Base-by-base conservation (phyloP, 768 basidiomycete genomes). In the Hygrocybe punicea region DNA sequence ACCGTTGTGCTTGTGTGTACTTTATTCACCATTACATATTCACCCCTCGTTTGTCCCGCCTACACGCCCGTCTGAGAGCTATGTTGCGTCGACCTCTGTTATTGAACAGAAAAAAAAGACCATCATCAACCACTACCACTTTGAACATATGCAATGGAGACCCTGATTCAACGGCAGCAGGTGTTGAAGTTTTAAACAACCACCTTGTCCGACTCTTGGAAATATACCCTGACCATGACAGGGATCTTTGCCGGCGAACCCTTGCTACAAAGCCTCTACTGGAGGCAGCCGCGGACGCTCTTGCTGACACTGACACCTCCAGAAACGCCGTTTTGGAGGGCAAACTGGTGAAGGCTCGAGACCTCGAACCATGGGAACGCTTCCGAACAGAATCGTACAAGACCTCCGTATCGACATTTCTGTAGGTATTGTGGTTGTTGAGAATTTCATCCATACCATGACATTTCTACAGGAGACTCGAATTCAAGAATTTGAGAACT, bases 341-440 rank as follows among this genome's bases (percentile, higher is more conserved):
- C 9, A 8, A n/a, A 6, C 10, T 19, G 44, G n/a, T 29, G 29
- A 29, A 8, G 17, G 11, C 17, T 16, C 33, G 50, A 23, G 6
- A n/a, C 6, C 50, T 53, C 37, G 39, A 53, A n/a, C 36, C 36
- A 9, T 53, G 52, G 52, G 36, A 53, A 25, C 52, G 52, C 23
- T 42, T 42, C 24, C 14, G 52, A 21, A 53, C 52, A 14, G 11
- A 39, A 7, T 9, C 52, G 4, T 53, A 53, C 25, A 40, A 53
- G 42, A 23, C 42, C 11, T 16, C 52, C 3, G 52, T 53, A n/a
- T 39, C 52, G 14, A 53, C 16, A 19, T 40, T 42, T 6, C 21
- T 53, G 52, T 53, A 37, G 42, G 52, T 24, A 14, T 17, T 10
- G 19, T 45, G 8, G 23, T n/a, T 25, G 21, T 17, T 29, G 10